These are phyloP conservation scores for Komagataella kurtzmanii DNA, from an alignment of 805 yeast genomes.

Conservation along the genomic window DNA sequence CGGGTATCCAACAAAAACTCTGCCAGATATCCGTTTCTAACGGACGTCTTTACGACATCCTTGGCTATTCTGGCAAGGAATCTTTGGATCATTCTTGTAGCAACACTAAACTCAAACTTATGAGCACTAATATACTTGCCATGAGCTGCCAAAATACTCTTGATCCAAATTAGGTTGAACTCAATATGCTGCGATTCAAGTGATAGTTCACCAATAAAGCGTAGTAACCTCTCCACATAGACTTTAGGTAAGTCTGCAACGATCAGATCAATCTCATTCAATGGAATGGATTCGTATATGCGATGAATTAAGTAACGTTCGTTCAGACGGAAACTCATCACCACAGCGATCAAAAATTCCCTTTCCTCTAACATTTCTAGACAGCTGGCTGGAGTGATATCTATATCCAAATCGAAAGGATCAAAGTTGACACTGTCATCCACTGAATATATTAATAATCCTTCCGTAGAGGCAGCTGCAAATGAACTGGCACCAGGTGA, in stretches of 20 bases:
- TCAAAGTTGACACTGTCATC: constrained; percentile 71
- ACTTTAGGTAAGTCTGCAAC: constrained; percentile 62
- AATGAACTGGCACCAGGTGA: constrained; percentile 86
- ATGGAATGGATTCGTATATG: constrained; percentile 63
- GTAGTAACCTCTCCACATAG: constrained; percentile 54
- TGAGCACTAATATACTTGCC: constrained; percentile 60
- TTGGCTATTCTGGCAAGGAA: constrained; percentile 65
- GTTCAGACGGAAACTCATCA: constrained; percentile 89
- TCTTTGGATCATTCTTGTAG: constrained; percentile 59
- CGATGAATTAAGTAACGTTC: constrained; percentile 60
- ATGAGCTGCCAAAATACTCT: constrained; percentile 51
- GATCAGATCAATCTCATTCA: constrained; percentile 56
- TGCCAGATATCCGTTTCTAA: constrained; percentile 39
- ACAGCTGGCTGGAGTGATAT: constrained; percentile 75
- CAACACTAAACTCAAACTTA: constrained; percentile 47
- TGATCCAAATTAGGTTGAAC: constrained; percentile 73
- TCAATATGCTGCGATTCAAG: constrained; percentile 75
- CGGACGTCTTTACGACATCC: constrained; percentile 45
- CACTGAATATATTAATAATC: constrained; percentile 68
- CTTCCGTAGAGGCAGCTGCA: constrained; percentile 94
- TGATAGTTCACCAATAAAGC: constrained; percentile 54
- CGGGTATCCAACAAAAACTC: constrained; percentile 28
- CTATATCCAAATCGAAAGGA: constrained; percentile 90
- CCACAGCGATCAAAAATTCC: constrained; percentile 63
- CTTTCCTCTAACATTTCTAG: constrained; percentile 42